Evolutionary conservation across 768 basidiomycete genomes (phyloP).

Genomic region (Boletus huronensis): DNA sequence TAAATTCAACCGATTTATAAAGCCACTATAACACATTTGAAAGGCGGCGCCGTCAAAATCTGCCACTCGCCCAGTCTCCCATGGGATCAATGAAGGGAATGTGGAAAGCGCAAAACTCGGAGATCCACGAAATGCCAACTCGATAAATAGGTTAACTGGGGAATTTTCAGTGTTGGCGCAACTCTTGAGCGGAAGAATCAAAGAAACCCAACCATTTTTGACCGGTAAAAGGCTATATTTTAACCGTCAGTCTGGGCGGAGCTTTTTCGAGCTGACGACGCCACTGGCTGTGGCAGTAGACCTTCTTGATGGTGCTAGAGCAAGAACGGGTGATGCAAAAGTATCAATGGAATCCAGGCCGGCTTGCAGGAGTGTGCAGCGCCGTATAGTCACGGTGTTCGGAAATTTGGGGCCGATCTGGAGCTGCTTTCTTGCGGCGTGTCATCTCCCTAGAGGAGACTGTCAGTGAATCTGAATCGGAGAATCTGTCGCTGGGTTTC

Average conservation of each 20-base stretch:
- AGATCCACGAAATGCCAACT: background rate
- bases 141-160: background rate
- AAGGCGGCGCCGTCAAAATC: background rate
- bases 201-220: background rate
- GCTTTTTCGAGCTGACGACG: background rate
- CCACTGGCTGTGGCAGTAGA: slow-evolving; percentile 1
- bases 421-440: slow-evolving; percentile 2
- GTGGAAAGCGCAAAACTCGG: background rate
- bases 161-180: background rate
- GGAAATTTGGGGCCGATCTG: background rate
- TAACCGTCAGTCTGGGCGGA: background rate
- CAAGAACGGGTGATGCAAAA: background rate
- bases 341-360: background rate
- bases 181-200: background rate
- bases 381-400: background rate
- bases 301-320: background rate
- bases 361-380: background rate
- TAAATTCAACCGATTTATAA: background rate
- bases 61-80: background rate
- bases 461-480: slow-evolving; percentile 19
- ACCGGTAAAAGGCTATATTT: background rate
- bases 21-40: background rate
- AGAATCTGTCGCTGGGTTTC: slow-evolving; percentile 24
- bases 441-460: background rate
- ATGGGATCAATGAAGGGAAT: background rate